Evolutionary conservation across 345 rosid genomes (phyloP), one percentile per base, ranked within the genome.

Genomic region (Rhodomyrtus tomentosa): DNA sequence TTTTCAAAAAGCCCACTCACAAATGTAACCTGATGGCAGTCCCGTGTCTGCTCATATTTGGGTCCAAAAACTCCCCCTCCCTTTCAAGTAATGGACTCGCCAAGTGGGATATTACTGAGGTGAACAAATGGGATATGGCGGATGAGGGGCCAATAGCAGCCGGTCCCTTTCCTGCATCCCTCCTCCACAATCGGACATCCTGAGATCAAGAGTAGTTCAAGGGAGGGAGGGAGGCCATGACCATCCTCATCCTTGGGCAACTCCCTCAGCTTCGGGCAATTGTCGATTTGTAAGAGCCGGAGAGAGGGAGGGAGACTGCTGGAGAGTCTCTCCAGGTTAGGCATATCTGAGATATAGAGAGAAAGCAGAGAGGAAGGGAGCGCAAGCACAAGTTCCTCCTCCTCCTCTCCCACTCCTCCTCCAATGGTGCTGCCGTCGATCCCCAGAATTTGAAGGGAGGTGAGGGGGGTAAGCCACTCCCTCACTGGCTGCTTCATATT

Each of bases 261-360:
- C 56, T 54, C 56, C 56, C 25, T 21, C 56, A 54, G n/a, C n/a
- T 54, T 54, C n/a, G 12, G 5, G 56, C 56, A 54, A 54, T 0
- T 3, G 2, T 0, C 0, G 56, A 54, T 1, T 1, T 0, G 1
- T 54, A 54, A 54, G 0, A 0, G 0, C 7, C 1, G 68, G 1
- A 56, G 32, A 56, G 36, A 56, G 32, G 68, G 68, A 12, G 68
- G 68, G 68, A 56, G 36, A 56, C 7, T 56, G 32, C 32, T 56
- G 18, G 68, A n/a, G 8, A 56, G 18, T n/a, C 36, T 56, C 24
- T 56, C 16, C 36, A n/a, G 29, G 0, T n/a, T n/a, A 29, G 15
- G 16, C 36, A 56, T n/a, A 12, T 12, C 4, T 0, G 0, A 0
- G 18, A 56, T n/a, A 10, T 14, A 0, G 0, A 56, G 68, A n/a